Conservation (phyloP, 306 rosid genomes). For the Myrica gale region DNA sequence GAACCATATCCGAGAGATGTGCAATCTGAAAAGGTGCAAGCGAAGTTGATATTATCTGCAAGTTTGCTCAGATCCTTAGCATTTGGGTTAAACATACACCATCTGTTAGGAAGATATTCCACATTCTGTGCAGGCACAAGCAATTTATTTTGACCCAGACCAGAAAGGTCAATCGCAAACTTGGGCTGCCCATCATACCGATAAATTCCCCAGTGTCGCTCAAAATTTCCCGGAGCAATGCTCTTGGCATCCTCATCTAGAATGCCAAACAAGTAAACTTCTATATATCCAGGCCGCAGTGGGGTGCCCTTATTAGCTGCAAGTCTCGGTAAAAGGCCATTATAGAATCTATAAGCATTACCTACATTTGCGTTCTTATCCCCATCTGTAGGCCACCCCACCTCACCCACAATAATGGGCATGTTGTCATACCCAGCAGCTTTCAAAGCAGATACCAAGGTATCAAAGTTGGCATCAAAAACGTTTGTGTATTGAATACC, state of each 20-base stretch:
- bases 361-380: constrained; percentile 83
- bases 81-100: constrained; percentile 85
- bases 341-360: constrained; percentile 76
- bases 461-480: constrained; percentile 90
- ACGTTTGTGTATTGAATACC: constrained; percentile 76
- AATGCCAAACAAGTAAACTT: constrained; percentile 83
- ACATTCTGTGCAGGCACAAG: constrained; percentile 65
- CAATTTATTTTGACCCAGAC: constrained; percentile 67
- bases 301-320: constrained; percentile 82
- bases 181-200: constrained; percentile 88
- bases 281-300: constrained; percentile 65
- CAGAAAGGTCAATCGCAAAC: constrained; percentile 69
- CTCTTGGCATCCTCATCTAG: constrained; percentile 88
- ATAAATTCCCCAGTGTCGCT: constrained; percentile 95
- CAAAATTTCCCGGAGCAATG: constrained; percentile 82
- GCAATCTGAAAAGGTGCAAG: constrained; percentile 80
- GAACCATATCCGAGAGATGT: constrained; percentile 92
- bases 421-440: constrained; percentile 60
- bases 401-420: constrained; percentile 87
- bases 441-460: constrained; percentile 78
- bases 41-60: constrained; percentile 70
- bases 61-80: constrained; percentile 80
- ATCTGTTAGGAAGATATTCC: constrained; percentile 54
- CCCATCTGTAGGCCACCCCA: constrained; percentile 98
- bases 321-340: constrained; percentile 70